phyloP scores from a whole-genome alignment of 139 green algal species.

The Nannochloris sp. region DNA sequence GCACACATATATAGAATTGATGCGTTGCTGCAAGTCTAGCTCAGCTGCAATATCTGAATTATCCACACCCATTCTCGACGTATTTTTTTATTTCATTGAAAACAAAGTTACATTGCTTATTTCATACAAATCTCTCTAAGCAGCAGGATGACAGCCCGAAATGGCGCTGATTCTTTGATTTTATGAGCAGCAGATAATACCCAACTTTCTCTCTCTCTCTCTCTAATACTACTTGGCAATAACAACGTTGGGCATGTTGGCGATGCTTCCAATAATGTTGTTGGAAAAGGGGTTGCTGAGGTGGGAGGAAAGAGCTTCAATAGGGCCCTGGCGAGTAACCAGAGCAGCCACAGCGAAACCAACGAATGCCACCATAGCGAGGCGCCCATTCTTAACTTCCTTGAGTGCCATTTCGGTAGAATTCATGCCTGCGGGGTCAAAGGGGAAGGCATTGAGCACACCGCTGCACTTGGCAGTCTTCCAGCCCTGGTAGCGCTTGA shows the following conservation, averaged over 20 bases:
- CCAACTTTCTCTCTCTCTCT: too few relatives aligned
- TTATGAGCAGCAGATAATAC: too few relatives aligned
- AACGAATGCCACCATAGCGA: constrained; percentile 66
- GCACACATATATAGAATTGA: too few relatives aligned
- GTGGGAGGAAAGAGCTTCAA: constrained; percentile 53
- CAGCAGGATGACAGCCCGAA: too few relatives aligned
- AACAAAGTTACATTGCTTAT: too few relatives aligned
- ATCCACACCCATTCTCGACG: too few relatives aligned
- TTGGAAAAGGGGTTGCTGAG: constrained; percentile 56
- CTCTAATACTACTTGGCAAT: too few relatives aligned
- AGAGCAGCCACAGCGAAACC: constrained; percentile 56
- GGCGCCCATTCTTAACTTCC: constrained; percentile 55
- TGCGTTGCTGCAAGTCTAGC: too few relatives aligned
- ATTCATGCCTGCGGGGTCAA: constrained; percentile 43
- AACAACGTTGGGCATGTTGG: constrained; percentile 45
- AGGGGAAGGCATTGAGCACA: constrained; percentile 46
- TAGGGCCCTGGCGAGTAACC: constrained; percentile 51
- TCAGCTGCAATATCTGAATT: too few relatives aligned
- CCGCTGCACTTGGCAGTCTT: constrained; percentile 58
- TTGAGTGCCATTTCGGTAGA: constrained; percentile 27
- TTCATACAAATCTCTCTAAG: too few relatives aligned
- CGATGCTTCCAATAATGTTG: constrained; percentile 61
- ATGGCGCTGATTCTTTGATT: too few relatives aligned
- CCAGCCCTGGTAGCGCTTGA: constrained; percentile 79
- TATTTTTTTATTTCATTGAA: too few relatives aligned